A percentile compares a stretch with the other conserved stretches of the same genome.
These are phyloP conservation scores for Thelonectria rubi DNA, from an alignment of 2,329 filamentous ascomycete species.

Conservation along the genomic window DNA sequence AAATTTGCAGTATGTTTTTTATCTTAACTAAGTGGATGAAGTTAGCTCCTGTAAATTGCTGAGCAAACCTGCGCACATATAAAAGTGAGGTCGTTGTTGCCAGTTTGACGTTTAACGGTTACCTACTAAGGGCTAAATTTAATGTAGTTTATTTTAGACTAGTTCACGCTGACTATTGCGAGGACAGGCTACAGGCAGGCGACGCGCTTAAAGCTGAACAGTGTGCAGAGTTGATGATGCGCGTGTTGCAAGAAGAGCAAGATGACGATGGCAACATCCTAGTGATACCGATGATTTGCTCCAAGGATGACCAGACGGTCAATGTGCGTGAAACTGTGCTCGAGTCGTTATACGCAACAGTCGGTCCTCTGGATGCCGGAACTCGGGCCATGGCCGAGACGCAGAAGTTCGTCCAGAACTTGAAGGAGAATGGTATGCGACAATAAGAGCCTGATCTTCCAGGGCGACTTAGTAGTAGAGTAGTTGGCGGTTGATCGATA, in stretches of 20 bases:
- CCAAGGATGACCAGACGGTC: constrained; percentile 11
- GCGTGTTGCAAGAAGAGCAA: constrained; percentile 16
- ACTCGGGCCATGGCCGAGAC: constrained; percentile 2
- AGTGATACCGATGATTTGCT: constrained; percentile 24
- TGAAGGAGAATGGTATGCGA: constrained; percentile 17
- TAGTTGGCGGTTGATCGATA: too few relatives aligned
- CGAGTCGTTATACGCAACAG: constrained; percentile 2
- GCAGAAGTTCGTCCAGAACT: constrained; percentile 9
- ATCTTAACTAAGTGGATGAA: too few relatives aligned
- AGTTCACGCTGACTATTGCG: constrained; percentile 4
- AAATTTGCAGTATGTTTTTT: too few relatives aligned
- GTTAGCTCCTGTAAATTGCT: too few relatives aligned
- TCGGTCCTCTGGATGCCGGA: not conserved
- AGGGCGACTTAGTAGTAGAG: too few relatives aligned
- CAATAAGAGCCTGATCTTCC: not conserved
- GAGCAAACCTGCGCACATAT: too few relatives aligned
- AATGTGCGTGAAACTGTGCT: constrained; percentile 12
- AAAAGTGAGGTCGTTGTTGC: too few relatives aligned
- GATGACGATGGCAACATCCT: constrained; percentile 30
- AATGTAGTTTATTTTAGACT: too few relatives aligned
- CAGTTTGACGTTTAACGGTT: too few relatives aligned
- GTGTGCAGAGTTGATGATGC: constrained; percentile 13
- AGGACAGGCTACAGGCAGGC: not conserved
- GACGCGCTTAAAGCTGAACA: constrained; percentile 8
- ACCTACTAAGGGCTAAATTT: too few relatives aligned